These are phyloP conservation scores for Paraphaeosphaeria sporulosa DNA, from an alignment of 2,329 filamentous ascomycete species.

Conservation along the genomic window DNA sequence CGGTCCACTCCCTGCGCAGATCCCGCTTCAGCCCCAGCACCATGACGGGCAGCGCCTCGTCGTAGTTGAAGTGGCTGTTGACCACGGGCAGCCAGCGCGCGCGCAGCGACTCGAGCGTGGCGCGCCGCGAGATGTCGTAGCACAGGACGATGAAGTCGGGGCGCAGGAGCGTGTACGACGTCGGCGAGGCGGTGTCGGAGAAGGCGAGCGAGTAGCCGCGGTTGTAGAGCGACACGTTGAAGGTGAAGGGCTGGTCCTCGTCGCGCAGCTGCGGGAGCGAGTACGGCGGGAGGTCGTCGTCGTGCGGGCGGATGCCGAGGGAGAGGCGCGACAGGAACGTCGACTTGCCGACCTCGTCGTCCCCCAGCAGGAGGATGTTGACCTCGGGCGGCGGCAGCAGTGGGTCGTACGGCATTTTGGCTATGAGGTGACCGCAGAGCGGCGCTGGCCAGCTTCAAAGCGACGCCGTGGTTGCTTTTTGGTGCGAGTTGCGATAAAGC, in stretches of 20 bases:
- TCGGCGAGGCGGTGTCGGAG: constrained; percentile 64
- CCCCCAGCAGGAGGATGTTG: constrained; percentile 65
- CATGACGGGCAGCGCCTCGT: constrained; percentile 63
- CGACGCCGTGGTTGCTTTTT: constrained; percentile 30
- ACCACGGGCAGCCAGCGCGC: constrained; percentile 54
- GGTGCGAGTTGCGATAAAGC: constrained; percentile 5
- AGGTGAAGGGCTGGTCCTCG: constrained; percentile 65
- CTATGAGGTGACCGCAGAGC: background rate
- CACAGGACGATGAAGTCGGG: constrained; percentile 66
- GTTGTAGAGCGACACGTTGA: constrained; percentile 65
- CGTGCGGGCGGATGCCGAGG: constrained; percentile 37
- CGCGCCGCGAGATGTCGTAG: constrained; percentile 64
- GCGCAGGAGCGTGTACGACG: constrained; percentile 63
- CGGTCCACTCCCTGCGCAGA: constrained; percentile 55
- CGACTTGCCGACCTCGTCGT: constrained; percentile 67
- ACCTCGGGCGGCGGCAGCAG: constrained; percentile 47
- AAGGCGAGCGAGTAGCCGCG: constrained; percentile 63
- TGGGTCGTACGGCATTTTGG: constrained; percentile 22
- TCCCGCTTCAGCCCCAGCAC: constrained; percentile 67
- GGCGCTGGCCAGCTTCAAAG: constrained; percentile 16
- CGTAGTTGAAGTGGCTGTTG: constrained; percentile 61
- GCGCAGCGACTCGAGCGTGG: constrained; percentile 58
- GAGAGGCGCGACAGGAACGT: constrained; percentile 65
- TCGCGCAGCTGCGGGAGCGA: constrained; percentile 58
- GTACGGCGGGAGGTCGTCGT: constrained; percentile 42